Evolutionary conservation across 2,329 filamentous ascomycete species (phyloP), one percentile per base, ranked within the genome.

Genomic region (Ascochyta lentis): DNA sequence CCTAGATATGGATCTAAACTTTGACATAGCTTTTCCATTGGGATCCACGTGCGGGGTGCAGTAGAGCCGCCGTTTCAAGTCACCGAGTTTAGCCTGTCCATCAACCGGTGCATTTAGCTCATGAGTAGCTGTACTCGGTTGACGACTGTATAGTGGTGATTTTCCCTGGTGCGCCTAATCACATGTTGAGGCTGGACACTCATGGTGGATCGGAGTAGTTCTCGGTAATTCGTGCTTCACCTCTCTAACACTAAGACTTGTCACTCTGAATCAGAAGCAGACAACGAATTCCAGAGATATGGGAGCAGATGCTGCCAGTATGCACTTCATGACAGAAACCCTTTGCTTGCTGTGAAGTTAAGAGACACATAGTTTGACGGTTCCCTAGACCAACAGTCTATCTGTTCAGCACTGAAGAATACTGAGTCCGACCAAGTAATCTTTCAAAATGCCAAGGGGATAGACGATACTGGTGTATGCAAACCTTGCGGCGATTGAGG

Each of bases 1-100:
- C 16, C 33, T 16, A 27, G 10, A 44, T 8, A 19, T n/a, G 37
- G 29, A 29, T 16, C 38, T 31, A 23, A 31, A 19, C 16, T n/a
- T 43, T 19, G 13, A 7, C 31, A 19, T 12, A 16, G 38, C n/a
- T 19, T 34, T 47, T 22, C 29, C 4, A 24, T 9, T n/a, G 38
- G 23, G 39, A 51, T 47, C 37, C 15, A 35, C 63, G 53, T 71
- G 67, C 60, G 70, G 70, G 66, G 69, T 69, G 63, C 56, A 59
- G 60, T 64, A 63, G 60, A 60, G 59, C 65, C 44, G 24, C 54
- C 43, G 39, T 43, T 38, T 50, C 48, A 47, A 59, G 59, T 43
- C 70, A 58, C 63, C 58, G 62, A 59, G 35, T 69, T 72, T 73
- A 74, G 67, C 64, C 69, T 71, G 66, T 60, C 63, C 35, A 56